Evolutionary conservation across 2,329 filamentous ascomycete genomes (phyloP).

Genomic region (Setomelanomma holmii): DNA sequence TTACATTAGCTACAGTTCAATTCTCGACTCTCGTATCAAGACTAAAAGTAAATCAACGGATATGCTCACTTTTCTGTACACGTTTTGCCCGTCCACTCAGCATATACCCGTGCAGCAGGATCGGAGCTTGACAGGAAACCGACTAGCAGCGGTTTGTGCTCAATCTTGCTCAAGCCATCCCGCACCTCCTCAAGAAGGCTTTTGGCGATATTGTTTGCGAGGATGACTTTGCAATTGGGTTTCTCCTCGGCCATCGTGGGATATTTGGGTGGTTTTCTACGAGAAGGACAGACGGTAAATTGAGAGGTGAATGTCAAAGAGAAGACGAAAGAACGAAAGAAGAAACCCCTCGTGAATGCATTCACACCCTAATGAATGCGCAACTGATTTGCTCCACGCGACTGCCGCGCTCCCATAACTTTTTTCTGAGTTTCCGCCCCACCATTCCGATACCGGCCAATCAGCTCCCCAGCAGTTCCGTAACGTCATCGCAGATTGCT

Average conservation of each 20-base stretch:
- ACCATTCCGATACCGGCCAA: conserved; percentile 28
- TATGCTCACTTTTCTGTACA: conserved; percentile 87
- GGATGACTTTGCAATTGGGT: conserved; percentile 84
- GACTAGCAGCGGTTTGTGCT: conserved; percentile 78
- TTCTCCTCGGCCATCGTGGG: conserved; percentile 48
- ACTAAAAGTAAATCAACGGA: conserved; percentile 16
- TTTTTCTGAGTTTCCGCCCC: conserved; percentile 23
- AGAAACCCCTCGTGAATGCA: neutral
- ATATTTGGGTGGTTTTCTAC: conserved; percentile 11
- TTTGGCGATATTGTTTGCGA: conserved; percentile 87
- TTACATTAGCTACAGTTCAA: conserved; percentile 3
- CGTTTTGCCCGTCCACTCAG: conserved; percentile 96
- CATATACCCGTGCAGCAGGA: conserved; percentile 89
- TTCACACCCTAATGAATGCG: conserved; percentile 4
- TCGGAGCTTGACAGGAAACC: conserved; percentile 94
- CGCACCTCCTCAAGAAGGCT: conserved; percentile 78
- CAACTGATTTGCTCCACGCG: conserved; percentile 7
- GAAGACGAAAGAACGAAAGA: neutral
- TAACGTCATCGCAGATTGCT: conserved; percentile 23
- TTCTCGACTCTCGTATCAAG: neutral
- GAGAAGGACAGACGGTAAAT: conserved; percentile 1
- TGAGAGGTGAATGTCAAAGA: neutral
- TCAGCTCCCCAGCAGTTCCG: conserved; percentile 21
- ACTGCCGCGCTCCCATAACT: conserved; percentile 6
- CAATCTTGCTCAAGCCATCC: conserved; percentile 74